Percentiles rank a stretch among this genome's conserved stretches.
phyloP scores from a whole-genome alignment of 2,329 filamentous ascomycete species.

The Xylaria sp. region DNA sequence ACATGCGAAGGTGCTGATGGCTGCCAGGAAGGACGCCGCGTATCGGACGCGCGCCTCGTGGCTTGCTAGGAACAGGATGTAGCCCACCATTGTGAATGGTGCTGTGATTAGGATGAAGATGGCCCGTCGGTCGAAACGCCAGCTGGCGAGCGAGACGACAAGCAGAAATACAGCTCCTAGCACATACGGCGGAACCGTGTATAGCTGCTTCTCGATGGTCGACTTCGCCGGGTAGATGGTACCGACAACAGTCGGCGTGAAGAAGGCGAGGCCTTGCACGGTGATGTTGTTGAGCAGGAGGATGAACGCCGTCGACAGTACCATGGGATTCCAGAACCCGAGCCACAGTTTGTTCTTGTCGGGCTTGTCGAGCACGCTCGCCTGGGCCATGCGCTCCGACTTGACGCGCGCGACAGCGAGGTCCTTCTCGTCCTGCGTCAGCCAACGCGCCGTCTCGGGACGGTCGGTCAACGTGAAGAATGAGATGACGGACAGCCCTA shows the following conservation, averaged over 20 bases:
- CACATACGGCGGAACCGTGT: slow-evolving; percentile 76
- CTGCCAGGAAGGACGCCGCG: slow-evolving; percentile 75
- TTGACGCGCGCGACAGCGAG: slow-evolving; percentile 74
- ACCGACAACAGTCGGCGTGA: slow-evolving; percentile 74
- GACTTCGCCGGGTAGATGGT: slow-evolving; percentile 71
- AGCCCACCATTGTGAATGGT: slow-evolving; percentile 74
- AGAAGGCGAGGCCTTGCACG: slow-evolving; percentile 76
- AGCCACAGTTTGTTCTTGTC: slow-evolving; percentile 67
- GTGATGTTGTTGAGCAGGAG: slow-evolving; percentile 62
- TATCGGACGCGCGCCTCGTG: slow-evolving; percentile 66
- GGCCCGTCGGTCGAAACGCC: slow-evolving; percentile 67
- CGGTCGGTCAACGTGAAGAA: slow-evolving; percentile 75
- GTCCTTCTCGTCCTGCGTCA: slow-evolving; percentile 71
- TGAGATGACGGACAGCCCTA: slow-evolving; percentile 64
- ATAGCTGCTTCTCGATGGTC: slow-evolving; percentile 72
- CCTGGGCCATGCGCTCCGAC: slow-evolving; percentile 71
- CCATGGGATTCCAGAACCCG: slow-evolving; percentile 72
- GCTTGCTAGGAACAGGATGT: slow-evolving; percentile 75
- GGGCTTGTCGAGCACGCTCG: slow-evolving; percentile 71
- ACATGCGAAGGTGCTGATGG: slow-evolving; percentile 70
- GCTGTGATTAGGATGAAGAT: slow-evolving; percentile 69
- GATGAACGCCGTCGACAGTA: slow-evolving; percentile 42
- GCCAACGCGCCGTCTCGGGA: slow-evolving; percentile 74
- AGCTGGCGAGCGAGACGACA: slow-evolving; percentile 68
- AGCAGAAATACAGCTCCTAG: slow-evolving; percentile 75